Evolutionary conservation across 352 stramenopile genomes (phyloP), one percentile per base, ranked within the genome.

Genomic region (Saprolegnia diclina): DNA sequence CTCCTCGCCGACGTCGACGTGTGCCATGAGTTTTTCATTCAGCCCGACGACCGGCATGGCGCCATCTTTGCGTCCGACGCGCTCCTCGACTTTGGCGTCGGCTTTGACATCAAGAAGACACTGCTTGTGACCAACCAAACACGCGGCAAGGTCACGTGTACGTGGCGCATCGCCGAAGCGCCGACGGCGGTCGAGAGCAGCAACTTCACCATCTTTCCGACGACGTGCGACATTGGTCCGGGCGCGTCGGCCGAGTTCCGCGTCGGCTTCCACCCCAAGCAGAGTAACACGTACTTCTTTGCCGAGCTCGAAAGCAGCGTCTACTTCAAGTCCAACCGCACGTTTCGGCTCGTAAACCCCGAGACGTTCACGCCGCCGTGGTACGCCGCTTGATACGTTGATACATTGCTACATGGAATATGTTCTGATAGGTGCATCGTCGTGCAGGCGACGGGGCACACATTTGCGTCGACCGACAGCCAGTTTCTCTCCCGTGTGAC

Each of bases 341-440:
- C 88, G 14, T 98, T 98, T 66, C 89, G 93, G 7, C 82, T 97
- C 32, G 93, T 98, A 2, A 95, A 97, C 64, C 88, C 97, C 54
- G 78, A 90, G 40, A 96, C 90, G 19, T 92, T 98, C 48, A 92
- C 88, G 35, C 92, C 93, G 18, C 91, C 94, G 21, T 98, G 90
- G 91, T 59, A 59, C 16, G 7, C 13, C 4, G 2, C 52, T 14
- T 42, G 35, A 19, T 26, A 21, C 13, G 3, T 42, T 3, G 52
- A 14, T 14, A 48, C 18, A 4, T 14, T 48, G 42, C 4, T 48
- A 11, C 42, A 48, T 59, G 24, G 52, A 57, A 21, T 21, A 19
- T 19, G 21, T 52, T 52, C 35, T 2, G 1, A 9, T 40, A 59
- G 52, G 52, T 94, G 79, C 52, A 46, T 97, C 0, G 73, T 86